A percentile compares a stretch with the other conserved stretches of the same genome.
These are phyloP conservation scores for Coniochaeta sp. DNA, from an alignment of 2,329 filamentous ascomycete species.

Conservation along the genomic window DNA sequence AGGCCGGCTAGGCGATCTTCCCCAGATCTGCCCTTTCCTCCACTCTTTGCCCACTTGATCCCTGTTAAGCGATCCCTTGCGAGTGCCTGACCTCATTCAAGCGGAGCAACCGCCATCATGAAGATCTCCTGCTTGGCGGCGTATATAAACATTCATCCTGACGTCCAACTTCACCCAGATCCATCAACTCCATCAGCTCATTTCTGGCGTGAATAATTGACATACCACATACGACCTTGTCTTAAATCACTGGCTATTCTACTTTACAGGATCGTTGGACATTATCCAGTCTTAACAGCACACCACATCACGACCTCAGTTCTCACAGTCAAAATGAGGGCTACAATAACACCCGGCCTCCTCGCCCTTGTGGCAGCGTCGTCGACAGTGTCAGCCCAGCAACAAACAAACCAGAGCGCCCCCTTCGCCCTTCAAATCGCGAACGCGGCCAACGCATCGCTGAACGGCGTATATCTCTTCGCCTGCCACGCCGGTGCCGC, in stretches of 20 bases:
- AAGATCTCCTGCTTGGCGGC: background rate
- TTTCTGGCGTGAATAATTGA: too few relatives aligned
- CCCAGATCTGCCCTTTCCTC: background rate
- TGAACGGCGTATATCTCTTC: conserved; percentile 23
- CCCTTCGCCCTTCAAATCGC: conserved; percentile 26
- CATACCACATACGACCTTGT: background rate
- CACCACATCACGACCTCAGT: background rate
- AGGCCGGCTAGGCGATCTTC: background rate
- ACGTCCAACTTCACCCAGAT: background rate
- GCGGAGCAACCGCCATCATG: background rate
- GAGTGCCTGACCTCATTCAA: background rate
- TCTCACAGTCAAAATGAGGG: background rate
- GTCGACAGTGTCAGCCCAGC: conserved; percentile 21
- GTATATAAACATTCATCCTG: background rate
- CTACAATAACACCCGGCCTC: conserved; percentile 12
- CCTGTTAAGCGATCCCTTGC: background rate
- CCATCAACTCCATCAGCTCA: too few relatives aligned
- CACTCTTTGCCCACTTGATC: background rate
- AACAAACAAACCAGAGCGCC: conserved; percentile 14
- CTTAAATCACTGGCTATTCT: too few relatives aligned
- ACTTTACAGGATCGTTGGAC: too few relatives aligned
- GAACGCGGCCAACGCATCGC: conserved; percentile 15
- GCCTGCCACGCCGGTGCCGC: conserved; percentile 27
- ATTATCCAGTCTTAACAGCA: background rate
- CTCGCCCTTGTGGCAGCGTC: conserved; percentile 18